Conservation (phyloP, 768 basidiomycete species). For the Leccinum incarnatum region DNA sequence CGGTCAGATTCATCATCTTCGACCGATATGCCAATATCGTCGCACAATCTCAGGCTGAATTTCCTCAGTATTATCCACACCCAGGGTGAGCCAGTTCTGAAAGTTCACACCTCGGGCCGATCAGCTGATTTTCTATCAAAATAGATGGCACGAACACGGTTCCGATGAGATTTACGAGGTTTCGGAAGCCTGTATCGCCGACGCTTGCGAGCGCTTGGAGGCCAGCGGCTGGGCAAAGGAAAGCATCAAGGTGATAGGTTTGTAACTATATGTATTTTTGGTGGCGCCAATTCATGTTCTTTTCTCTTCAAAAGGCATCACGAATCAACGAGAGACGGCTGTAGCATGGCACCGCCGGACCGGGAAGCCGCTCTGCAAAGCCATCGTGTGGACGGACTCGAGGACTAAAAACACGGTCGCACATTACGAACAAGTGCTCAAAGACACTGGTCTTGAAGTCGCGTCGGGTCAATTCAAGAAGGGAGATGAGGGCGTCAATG, state of each 20-base stretch:
- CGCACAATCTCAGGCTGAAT: constrained; percentile 87
- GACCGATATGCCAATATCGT: constrained; percentile 85
- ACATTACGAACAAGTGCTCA: constrained; percentile 71
- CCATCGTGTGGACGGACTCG: constrained; percentile 97
- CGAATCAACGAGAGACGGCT: constrained; percentile 96
- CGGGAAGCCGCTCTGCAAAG: constrained; percentile 83
- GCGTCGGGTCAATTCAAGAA: constrained; percentile 62
- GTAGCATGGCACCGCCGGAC: constrained; percentile 90
- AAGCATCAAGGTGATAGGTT: constrained; percentile 91
- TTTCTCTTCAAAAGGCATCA: constrained; percentile 59
- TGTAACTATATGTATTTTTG: constrained; percentile 24
- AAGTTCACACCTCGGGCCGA: neutral
- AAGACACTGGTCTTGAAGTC: constrained; percentile 72
- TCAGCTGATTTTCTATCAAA: neutral
- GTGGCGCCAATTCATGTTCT: constrained; percentile 1
- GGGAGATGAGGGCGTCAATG: constrained; percentile 65
- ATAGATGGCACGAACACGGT: constrained; percentile 95
- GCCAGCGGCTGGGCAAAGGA: constrained; percentile 71
- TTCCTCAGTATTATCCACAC: constrained; percentile 89
- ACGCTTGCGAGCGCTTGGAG: constrained; percentile 69
- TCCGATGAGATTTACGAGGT: constrained; percentile 75
- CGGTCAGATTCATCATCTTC: constrained; percentile 89
- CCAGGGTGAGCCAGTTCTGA: constrained; percentile 55
- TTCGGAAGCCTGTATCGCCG: constrained; percentile 72
- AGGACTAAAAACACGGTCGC: constrained; percentile 84